These are phyloP conservation scores for Citrus unshiu DNA, from an alignment of 345 rosid species.

Conservation along the genomic window DNA sequence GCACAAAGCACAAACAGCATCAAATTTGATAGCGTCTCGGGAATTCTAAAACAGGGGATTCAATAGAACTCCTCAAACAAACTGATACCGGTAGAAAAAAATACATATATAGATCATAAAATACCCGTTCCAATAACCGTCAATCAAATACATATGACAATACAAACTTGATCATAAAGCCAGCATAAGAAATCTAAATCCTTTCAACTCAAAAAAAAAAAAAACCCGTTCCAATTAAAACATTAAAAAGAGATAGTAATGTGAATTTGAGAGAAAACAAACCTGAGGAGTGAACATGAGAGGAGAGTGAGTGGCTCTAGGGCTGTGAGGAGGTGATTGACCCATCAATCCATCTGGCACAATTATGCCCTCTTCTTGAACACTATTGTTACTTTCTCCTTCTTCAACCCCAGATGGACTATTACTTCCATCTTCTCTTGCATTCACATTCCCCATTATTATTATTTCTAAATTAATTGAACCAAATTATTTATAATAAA, in stretches of 20 bases:
- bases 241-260: background rate
- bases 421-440: conserved; percentile 67
- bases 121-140: background rate
- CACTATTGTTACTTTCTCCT: conserved; percentile 30
- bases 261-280: background rate
- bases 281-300: conserved; percentile 98
- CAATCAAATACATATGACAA: background rate
- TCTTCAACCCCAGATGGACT: conserved; percentile 57
- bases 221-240: background rate
- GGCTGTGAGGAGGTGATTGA: conserved; percentile 93
- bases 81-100: background rate
- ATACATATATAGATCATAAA: too few relatives aligned
- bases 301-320: conserved; percentile 78
- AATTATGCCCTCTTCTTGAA: conserved; percentile 36
- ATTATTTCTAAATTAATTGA: background rate
- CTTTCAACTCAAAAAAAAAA: background rate
- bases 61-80: background rate
- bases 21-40: background rate
- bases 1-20: background rate
- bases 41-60: background rate
- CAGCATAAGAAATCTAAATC: background rate
- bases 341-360: conserved; percentile 66
- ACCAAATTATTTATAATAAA: background rate
- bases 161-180: background rate
- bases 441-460: conserved; percentile 90